phyloP scores from a whole-genome alignment of 2,329 filamentous ascomycete genomes.

The Colletotrichum theobromicola region DNA sequence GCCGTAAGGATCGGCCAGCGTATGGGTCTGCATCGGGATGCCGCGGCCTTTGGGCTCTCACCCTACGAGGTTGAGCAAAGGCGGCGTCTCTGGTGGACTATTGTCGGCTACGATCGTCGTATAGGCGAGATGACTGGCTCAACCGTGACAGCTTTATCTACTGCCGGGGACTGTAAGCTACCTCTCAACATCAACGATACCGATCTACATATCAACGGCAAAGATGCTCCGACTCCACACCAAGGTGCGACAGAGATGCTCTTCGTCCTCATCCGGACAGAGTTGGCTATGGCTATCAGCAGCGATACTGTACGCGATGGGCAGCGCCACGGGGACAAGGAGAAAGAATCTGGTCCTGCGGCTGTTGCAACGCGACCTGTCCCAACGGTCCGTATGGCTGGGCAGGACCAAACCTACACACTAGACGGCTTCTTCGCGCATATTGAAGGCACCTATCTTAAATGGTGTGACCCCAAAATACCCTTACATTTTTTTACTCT shows the following conservation, averaged over 20 bases:
- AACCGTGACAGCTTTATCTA: constrained; percentile 60
- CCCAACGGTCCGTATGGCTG: constrained; percentile 50
- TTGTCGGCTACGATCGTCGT: constrained; percentile 72
- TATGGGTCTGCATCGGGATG: constrained; percentile 72
- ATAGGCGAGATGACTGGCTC: constrained; percentile 70
- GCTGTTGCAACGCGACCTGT: constrained; percentile 31
- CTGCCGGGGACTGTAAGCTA: constrained; percentile 57
- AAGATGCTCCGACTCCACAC: constrained; percentile 55
- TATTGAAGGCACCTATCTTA: constrained; percentile 61
- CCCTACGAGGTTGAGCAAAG: constrained; percentile 73
- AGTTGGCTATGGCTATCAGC: constrained; percentile 60
- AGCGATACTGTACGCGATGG: constrained; percentile 46
- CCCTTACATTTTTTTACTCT: constrained; percentile 65
- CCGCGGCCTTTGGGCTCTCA: constrained; percentile 51
- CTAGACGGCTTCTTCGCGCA: constrained; percentile 59
- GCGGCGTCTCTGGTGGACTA: constrained; percentile 76
- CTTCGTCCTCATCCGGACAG: constrained; percentile 61
- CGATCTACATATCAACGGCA: constrained; percentile 62
- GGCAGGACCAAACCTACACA: constrained; percentile 53
- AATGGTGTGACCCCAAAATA: constrained; percentile 61
- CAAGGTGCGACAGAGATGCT: constrained; percentile 63
- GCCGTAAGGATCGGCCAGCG: constrained; percentile 71
- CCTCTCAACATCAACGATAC: constrained; percentile 68
- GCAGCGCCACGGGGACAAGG: constrained; percentile 30
- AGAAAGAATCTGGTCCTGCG: constrained; percentile 26